Conservation (phyloP, 257 asterid species). For the Craterostigma plantagineum region DNA sequence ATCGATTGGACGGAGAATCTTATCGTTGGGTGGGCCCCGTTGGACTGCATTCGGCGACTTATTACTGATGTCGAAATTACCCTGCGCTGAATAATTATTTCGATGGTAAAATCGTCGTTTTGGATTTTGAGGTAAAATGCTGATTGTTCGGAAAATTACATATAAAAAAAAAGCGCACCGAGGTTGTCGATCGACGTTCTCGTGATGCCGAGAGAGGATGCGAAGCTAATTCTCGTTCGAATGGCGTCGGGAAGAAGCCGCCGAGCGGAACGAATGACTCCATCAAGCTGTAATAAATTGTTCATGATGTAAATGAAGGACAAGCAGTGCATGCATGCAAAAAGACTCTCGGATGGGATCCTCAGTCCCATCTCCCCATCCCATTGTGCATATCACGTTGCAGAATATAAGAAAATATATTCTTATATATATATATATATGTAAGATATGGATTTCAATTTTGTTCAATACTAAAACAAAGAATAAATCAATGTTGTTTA, state of each 20-base stretch:
- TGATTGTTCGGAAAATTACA: not conserved
- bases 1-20: slow-evolving; percentile 40
- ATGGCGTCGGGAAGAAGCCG: slow-evolving; percentile 69
- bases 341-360: too few relatives aligned
- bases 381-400: too few relatives aligned
- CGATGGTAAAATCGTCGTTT: too few relatives aligned
- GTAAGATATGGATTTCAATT: too few relatives aligned
- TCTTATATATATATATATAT: too few relatives aligned
- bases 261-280: slow-evolving; percentile 95
- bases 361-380: too few relatives aligned
- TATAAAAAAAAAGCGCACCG: too few relatives aligned
- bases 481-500: too few relatives aligned
- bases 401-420: too few relatives aligned
- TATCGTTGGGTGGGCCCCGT: slow-evolving; percentile 20
- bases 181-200: slow-evolving; percentile 11
- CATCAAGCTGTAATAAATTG: slow-evolving; percentile 48
- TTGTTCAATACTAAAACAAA: too few relatives aligned
- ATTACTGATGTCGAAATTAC: slow-evolving; percentile 3
- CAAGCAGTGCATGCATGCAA: not conserved
- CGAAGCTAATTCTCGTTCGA: slow-evolving; percentile 37
- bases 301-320: slow-evolving; percentile 1
- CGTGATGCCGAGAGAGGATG: slow-evolving; percentile 9
- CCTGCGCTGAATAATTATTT: slow-evolving; percentile 51
- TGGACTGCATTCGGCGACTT: too few relatives aligned
- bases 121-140: too few relatives aligned